These are phyloP conservation scores for Schoenoplectus tabernaemontani DNA, from an alignment of 202 grass and related monocot genomes.

Conservation along the genomic window DNA sequence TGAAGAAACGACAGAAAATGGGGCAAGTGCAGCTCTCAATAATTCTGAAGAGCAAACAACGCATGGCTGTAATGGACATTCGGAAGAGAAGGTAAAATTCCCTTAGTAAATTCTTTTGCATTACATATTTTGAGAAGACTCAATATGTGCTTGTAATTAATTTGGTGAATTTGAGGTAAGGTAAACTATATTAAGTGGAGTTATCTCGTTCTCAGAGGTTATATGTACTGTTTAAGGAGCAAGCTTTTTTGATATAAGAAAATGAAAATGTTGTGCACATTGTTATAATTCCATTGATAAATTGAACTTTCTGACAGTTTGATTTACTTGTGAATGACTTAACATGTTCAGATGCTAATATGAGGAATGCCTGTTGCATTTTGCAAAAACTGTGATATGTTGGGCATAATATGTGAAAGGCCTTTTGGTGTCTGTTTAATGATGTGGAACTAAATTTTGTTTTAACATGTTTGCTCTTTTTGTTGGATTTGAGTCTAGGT, in stretches of 20 bases:
- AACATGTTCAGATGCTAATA: background rate
- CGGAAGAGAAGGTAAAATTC: conserved; percentile 30
- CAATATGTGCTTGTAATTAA: too few species aligned
- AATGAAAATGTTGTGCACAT: background rate
- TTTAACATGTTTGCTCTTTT: conserved; percentile 16
- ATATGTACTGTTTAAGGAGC: background rate
- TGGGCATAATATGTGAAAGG: background rate
- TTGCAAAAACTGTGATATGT: background rate
- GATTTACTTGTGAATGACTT: background rate
- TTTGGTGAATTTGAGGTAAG: background rate
- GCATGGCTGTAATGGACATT: conserved; percentile 56
- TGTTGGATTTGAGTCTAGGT: conserved; percentile 33
- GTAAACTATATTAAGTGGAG: background rate
- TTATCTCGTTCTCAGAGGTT: background rate
- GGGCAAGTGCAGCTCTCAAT: conserved; percentile 31
- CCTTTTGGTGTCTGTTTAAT: background rate
- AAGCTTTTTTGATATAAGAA: background rate
- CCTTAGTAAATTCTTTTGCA: too few species aligned
- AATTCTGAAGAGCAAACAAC: conserved; percentile 32
- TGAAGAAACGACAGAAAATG: conserved; percentile 46
- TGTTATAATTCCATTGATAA: background rate
- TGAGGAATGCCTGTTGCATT: background rate
- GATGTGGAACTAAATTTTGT: background rate
- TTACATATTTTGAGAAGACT: too few species aligned
- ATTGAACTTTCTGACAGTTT: background rate